These are phyloP conservation scores for Pouteria campechiana DNA, from an alignment of 179 eudicot genomes.

Conservation along the genomic window DNA sequence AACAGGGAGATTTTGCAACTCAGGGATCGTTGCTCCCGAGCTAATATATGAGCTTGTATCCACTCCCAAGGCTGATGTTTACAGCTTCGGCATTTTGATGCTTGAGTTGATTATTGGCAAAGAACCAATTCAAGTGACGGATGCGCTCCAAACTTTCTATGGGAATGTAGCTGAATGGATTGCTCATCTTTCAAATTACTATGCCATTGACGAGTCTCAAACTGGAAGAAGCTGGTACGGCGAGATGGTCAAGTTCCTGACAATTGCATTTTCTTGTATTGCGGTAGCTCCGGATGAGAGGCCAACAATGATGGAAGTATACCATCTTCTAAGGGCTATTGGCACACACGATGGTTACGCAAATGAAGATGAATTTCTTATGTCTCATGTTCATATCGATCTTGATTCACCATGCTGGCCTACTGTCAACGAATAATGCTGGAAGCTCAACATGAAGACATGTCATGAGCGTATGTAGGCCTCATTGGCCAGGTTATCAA, in stretches of 20 bases:
- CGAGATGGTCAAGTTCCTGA: slow-evolving; percentile 26
- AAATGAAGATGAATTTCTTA: slow-evolving; percentile 31
- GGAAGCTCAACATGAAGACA: too few relatives aligned
- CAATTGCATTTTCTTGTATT: slow-evolving; percentile 29
- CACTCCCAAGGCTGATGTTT: slow-evolving; percentile 86
- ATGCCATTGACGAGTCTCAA: slow-evolving; percentile 20
- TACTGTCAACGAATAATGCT: too few relatives aligned
- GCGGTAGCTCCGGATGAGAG: slow-evolving; percentile 29
- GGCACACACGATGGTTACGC: slow-evolving; percentile 43
- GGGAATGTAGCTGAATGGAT: slow-evolving; percentile 82
- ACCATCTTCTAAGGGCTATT: slow-evolving; percentile 39
- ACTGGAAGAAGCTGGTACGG: slow-evolving; percentile 14
- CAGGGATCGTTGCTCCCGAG: slow-evolving; percentile 88
- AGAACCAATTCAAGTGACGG: slow-evolving; percentile 41
- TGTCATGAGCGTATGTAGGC: too few relatives aligned
- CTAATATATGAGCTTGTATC: slow-evolving; percentile 63
- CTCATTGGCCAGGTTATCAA: too few relatives aligned
- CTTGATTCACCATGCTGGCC: too few relatives aligned
- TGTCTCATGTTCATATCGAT: too few relatives aligned
- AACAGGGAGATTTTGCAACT: too few relatives aligned
- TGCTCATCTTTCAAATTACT: slow-evolving; percentile 19
- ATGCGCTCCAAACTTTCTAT: slow-evolving; percentile 56
- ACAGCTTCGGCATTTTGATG: slow-evolving; percentile 75
- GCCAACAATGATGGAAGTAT: slow-evolving; percentile 63
- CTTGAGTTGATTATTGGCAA: slow-evolving; percentile 75